A percentile compares a stretch with the other conserved stretches of the same genome.
These are phyloP conservation scores for Entonaema liquescens DNA, from an alignment of 495 filamentous ascomycete genomes.

Conservation along the genomic window DNA sequence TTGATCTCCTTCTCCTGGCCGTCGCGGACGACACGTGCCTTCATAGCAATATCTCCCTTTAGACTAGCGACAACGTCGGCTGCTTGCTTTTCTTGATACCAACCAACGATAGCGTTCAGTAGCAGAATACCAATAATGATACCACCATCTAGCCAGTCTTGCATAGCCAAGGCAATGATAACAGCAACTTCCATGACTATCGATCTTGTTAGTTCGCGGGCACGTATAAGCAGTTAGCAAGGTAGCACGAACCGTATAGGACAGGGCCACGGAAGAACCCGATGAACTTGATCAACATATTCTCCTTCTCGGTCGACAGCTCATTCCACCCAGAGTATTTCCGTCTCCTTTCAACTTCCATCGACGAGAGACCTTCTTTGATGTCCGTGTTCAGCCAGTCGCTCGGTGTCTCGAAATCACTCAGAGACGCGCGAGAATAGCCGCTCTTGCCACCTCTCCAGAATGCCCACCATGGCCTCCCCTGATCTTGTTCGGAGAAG, in stretches of 20 bases:
- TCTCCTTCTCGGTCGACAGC: conserved; percentile 78
- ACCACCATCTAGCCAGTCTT: conserved; percentile 82
- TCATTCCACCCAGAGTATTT: conserved; percentile 77
- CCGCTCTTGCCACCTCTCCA: conserved; percentile 54
- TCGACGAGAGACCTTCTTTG: conserved; percentile 66
- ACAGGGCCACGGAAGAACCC: conserved; percentile 83
- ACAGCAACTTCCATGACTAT: conserved; percentile 86
- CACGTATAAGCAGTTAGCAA: background rate
- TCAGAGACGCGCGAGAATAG: conserved; percentile 48
- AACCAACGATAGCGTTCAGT: conserved; percentile 80
- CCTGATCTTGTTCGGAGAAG: conserved; percentile 53
- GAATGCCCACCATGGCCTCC: conserved; percentile 65
- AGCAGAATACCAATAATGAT: conserved; percentile 81
- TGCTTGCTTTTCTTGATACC: conserved; percentile 88
- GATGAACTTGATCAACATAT: conserved; percentile 79
- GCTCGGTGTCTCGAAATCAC: conserved; percentile 57
- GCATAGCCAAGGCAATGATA: conserved; percentile 77
- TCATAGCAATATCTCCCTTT: conserved; percentile 86
- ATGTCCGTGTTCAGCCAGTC: conserved; percentile 79
- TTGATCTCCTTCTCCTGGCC: conserved; percentile 75
- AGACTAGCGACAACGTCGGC: conserved; percentile 80
- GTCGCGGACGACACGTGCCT: conserved; percentile 74
- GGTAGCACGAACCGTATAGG: conserved; percentile 73
- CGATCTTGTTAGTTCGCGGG: conserved; percentile 38
- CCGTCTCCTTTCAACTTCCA: conserved; percentile 71